phyloP scores from a whole-genome alignment of 2,329 filamentous ascomycete species.

The Orbilia brochopaga region DNA sequence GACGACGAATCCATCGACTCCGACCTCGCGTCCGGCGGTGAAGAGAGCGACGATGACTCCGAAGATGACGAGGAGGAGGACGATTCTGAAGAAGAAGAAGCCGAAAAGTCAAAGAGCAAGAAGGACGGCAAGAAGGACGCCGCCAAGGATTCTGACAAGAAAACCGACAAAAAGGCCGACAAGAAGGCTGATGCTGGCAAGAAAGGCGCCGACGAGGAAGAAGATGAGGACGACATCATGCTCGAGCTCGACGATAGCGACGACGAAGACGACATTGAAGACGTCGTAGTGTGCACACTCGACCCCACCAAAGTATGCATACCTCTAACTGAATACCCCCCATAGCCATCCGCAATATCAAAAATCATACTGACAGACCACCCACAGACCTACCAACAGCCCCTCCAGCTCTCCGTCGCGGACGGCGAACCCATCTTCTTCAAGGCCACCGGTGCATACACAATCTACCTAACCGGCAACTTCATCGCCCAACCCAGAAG shows the following conservation, averaged over 20 bases:
- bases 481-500: slow-evolving; percentile 72
- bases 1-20: slow-evolving; percentile 69
- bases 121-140: slow-evolving; percentile 67
- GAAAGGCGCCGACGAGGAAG: slow-evolving; percentile 69
- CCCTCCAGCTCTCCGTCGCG: slow-evolving; percentile 88
- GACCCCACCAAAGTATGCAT: slow-evolving; percentile 84
- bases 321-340: slow-evolving; percentile 5
- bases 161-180: slow-evolving; percentile 62
- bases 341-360: too few species aligned
- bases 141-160: slow-evolving; percentile 69
- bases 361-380: slow-evolving; percentile 30
- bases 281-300: slow-evolving; percentile 93
- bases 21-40: slow-evolving; percentile 63
- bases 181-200: slow-evolving; percentile 68
- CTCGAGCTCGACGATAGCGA: slow-evolving; percentile 53
- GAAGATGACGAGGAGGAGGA: too few species aligned
- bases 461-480: slow-evolving; percentile 92
- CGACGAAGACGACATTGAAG: slow-evolving; percentile 70
- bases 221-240: slow-evolving; percentile 61
- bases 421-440: slow-evolving; percentile 93
- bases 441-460: slow-evolving; percentile 85
- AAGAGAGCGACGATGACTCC: slow-evolving; percentile 62
- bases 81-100: slow-evolving; percentile 71
- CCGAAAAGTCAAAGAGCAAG: slow-evolving; percentile 79
- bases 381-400: slow-evolving; percentile 80